Percentiles rank a stretch among this genome's conserved stretches.
phyloP scores from a whole-genome alignment of 768 basidiomycete genomes.

The Russula olivacea region DNA sequence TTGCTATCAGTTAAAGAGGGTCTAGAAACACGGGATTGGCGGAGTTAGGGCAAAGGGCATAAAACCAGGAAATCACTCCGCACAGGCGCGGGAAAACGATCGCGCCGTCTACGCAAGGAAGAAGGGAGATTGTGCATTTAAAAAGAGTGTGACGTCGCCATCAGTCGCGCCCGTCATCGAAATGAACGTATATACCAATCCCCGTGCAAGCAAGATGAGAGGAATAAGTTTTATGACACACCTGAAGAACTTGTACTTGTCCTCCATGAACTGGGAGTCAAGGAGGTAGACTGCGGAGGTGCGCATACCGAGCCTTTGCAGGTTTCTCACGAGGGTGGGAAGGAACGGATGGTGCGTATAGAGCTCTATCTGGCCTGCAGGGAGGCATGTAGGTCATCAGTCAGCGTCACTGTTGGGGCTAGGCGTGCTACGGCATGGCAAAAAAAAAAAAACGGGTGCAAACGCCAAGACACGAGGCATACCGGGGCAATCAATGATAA shows the following conservation, averaged over 20 bases:
- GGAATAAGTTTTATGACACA: slow-evolving; percentile 28
- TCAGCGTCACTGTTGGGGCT: slow-evolving; percentile 1
- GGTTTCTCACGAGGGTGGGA: slow-evolving; percentile 75
- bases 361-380: slow-evolving; percentile 89
- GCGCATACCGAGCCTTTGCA: slow-evolving; percentile 72
- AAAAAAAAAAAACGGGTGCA: background rate
- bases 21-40: slow-evolving; percentile 12
- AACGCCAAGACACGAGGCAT: slow-evolving; percentile 22
- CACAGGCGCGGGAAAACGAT: background rate
- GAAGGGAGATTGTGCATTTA: background rate
- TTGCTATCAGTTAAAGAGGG: slow-evolving; percentile 16
- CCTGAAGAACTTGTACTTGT: slow-evolving; percentile 98
- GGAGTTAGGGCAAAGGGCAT: slow-evolving; percentile 20
- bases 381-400: slow-evolving; percentile 6
- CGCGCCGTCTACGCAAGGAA: slow-evolving; percentile 2
- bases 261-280: slow-evolving; percentile 99
- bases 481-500: slow-evolving; percentile 91
- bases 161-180: slow-evolving; percentile 1
- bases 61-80: background rate
- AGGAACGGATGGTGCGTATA: slow-evolving; percentile 98
- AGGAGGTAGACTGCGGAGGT: slow-evolving; percentile 89
- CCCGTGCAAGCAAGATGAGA: slow-evolving; percentile 11
- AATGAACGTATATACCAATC: slow-evolving; percentile 6
- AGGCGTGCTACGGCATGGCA: slow-evolving; percentile 6
- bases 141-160: slow-evolving; percentile 6